Percentiles rank a stretch among this genome's conserved stretches.
These are phyloP conservation scores for Penicillium sp. DNA, from an alignment of 2,329 filamentous ascomycete species.

Conservation along the genomic window DNA sequence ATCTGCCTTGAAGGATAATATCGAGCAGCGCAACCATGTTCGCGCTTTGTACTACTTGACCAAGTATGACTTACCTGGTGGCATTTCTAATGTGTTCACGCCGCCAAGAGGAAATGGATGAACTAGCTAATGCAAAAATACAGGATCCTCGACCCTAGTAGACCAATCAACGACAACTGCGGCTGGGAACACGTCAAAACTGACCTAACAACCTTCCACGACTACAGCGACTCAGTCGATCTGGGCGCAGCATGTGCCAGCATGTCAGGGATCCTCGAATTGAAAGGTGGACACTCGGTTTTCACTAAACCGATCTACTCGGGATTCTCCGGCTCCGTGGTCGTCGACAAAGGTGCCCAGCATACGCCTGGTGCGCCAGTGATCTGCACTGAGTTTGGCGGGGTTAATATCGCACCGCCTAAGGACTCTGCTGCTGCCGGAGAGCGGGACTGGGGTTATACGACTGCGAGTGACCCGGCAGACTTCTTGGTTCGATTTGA, in stretches of 20 bases:
- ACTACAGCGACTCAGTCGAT: conserved; percentile 61
- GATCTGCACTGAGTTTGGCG: conserved; percentile 67
- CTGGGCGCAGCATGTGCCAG: conserved; percentile 57
- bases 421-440: conserved; percentile 39
- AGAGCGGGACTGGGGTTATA: conserved; percentile 66
- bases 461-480: conserved; percentile 60
- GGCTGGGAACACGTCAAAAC: conserved; percentile 68
- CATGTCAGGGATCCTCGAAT: conserved; percentile 54
- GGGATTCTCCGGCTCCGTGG: conserved; percentile 37
- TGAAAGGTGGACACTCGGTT: conserved; percentile 55
- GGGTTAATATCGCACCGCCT: conserved; percentile 62
- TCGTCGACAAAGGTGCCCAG: conserved; percentile 50
- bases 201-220: conserved; percentile 67
- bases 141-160: conserved; percentile 59
- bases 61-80: conserved; percentile 47
- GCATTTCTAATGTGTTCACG: neutral
- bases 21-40: conserved; percentile 64
- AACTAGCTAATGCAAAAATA: neutral
- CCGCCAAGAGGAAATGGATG: neutral
- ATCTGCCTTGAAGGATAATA: conserved; percentile 55
- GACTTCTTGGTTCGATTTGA: conserved; percentile 62
- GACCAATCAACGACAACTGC: conserved; percentile 70
- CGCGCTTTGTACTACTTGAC: conserved; percentile 64
- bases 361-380: conserved; percentile 59
- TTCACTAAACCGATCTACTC: conserved; percentile 51